Evolutionary conservation across 352 stramenopile genomes (phyloP).

Genomic region (Globisporangium cederbergense): DNA sequence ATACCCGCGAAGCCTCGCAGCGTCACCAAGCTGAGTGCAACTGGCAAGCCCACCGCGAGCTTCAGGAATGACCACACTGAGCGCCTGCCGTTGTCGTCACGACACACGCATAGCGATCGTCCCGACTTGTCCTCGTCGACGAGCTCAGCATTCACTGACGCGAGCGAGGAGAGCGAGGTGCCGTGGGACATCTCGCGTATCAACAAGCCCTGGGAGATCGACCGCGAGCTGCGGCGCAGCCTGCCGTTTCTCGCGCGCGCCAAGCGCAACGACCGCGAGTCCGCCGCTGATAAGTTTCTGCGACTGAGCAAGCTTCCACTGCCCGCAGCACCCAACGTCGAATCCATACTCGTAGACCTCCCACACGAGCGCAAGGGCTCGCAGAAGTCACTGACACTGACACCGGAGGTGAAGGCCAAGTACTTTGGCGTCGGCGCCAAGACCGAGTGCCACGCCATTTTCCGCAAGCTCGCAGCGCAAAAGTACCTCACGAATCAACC

Average conservation of each 20-base stretch:
- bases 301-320: slow-evolving; percentile 55
- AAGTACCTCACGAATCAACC: slow-evolving; percentile 57
- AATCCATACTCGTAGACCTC: slow-evolving; percentile 31
- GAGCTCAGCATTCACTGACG: neutral
- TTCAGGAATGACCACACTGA: neutral
- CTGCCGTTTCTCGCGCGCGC: slow-evolving; percentile 53
- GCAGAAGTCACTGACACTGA: slow-evolving; percentile 35
- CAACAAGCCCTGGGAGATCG: slow-evolving; percentile 76
- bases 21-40: neutral
- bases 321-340: slow-evolving; percentile 22
- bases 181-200: slow-evolving; percentile 69
- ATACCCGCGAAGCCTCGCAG: neutral
- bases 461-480: slow-evolving; percentile 61
- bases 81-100: neutral
- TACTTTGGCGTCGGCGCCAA: slow-evolving; percentile 58
- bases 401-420: slow-evolving; percentile 53
- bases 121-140: neutral
- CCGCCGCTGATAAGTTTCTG: slow-evolving; percentile 57
- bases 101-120: neutral
- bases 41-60: neutral
- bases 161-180: slow-evolving; percentile 1
- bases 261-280: slow-evolving; percentile 46
- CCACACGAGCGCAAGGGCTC: slow-evolving; percentile 23
- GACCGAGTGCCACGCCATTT: slow-evolving; percentile 56
- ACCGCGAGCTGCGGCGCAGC: slow-evolving; percentile 47